These are phyloP conservation scores for Litchi chinensis DNA, from an alignment of 345 rosid genomes.

Conservation along the genomic window DNA sequence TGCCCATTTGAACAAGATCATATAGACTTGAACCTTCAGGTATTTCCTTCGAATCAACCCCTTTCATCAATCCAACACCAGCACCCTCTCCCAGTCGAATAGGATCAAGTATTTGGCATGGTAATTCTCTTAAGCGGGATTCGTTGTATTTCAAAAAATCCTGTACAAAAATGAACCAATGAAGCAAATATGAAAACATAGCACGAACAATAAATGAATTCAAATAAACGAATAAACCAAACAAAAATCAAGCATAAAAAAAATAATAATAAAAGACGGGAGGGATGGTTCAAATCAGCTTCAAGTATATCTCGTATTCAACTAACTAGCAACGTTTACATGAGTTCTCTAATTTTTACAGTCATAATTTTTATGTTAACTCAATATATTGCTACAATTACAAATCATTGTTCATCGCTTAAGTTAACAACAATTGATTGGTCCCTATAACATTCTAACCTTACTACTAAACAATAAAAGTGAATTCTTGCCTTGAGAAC, in stretches of 20 bases:
- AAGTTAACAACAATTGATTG: conserved; percentile 2
- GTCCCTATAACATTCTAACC: conserved; percentile 3
- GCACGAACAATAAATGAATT: not conserved
- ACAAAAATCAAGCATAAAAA: not conserved
- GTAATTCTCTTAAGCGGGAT: conserved; percentile 56
- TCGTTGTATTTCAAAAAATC: conserved; percentile 76
- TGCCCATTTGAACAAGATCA: conserved; percentile 81
- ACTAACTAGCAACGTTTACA: not conserved
- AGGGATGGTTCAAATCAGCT: not conserved
- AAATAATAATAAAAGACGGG: not conserved
- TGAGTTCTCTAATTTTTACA: not conserved
- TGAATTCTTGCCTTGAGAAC: conserved; percentile 71
- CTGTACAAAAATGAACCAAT: conserved; percentile 37
- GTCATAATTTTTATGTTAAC: not conserved
- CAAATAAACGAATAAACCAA: conserved; percentile 6
- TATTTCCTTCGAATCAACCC: conserved; percentile 58
- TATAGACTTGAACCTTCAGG: conserved; percentile 71
- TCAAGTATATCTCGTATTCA: not conserved
- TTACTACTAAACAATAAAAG: not conserved
- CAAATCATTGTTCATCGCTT: not conserved
- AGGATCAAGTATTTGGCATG: conserved; percentile 75
- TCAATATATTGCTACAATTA: not conserved
- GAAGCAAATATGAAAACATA: conserved; percentile 13
- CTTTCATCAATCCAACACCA: conserved; percentile 90
- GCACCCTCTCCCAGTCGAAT: conserved; percentile 89